Evolutionary conservation across 192 early-diverging fungal genomes (phyloP), one percentile per base, ranked within the genome.

Genomic region (Entomortierella lignicola): DNA sequence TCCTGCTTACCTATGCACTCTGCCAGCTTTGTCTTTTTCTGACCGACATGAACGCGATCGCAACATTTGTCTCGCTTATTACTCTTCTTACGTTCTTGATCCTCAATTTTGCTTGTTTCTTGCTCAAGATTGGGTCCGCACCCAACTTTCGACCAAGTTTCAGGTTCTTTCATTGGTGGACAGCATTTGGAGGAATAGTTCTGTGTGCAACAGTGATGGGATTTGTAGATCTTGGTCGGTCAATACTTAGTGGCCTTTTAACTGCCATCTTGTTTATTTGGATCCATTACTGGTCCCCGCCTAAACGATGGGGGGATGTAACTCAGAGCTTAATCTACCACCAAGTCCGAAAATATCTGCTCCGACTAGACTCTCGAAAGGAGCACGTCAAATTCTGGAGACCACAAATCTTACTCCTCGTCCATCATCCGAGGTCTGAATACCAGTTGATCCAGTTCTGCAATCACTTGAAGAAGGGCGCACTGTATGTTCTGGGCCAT

Each of bases 321-420:
- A 89, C 89, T 2, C 90, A 91, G 69, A 86, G 85, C 51, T 73
- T 92, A 59, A 91, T 92, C 56, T 92, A 90, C 69, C 91, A 91
- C 68, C 90, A 92, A 66, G 90, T 91, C 55, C 87, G 91, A 73
- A 92, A 92, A 66, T 91, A 84, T 63, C 71, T 92, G 63, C 72
- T 92, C 25, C 83, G 88, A 17, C 81, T 92, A 43, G 91, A 92
- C 29, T 47, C 82, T 21, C 79, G 89, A 51, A 90, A 90, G 66
- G 89, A 90, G 44, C 89, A 91, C 51, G 88, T 91, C 80, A 91
- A 91, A 77, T 91, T 89, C 55, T 92, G 91, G 91, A 68, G 91
- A 44, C 91, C 91, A 20, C 91, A 92, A 69, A 90, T 92, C 41
- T 66, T 92, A 54, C 79, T 92, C 11, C 67, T 91, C 13, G 87